Conservation (phyloP, 306 rosid genomes). For the Lablab purpureus region DNA sequence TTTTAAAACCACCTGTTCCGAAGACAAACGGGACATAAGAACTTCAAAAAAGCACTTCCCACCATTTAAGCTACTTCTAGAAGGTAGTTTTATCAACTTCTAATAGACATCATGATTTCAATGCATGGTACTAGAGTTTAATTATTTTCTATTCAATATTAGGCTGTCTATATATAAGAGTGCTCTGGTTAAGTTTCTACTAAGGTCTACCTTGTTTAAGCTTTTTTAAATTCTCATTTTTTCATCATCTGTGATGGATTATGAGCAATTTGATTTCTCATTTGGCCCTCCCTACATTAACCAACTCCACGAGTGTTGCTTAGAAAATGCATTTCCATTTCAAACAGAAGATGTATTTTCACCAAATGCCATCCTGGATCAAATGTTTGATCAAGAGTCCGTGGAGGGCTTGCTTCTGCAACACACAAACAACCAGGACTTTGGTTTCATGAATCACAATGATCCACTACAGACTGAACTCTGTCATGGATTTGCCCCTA, state of each 20-base stretch:
- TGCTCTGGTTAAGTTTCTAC: background rate
- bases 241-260: constrained; percentile 46
- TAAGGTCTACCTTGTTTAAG: constrained; percentile 14
- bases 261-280: constrained; percentile 46
- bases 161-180: constrained; percentile 31
- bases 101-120: background rate
- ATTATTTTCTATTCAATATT: constrained; percentile 16
- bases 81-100: constrained; percentile 15
- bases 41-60: too few species aligned
- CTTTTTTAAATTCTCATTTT: background rate
- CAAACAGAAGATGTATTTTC: constrained; percentile 42
- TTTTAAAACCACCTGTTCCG: too few species aligned
- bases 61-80: too few species aligned
- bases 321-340: constrained; percentile 43
- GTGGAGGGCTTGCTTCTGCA: constrained; percentile 49
- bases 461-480: constrained; percentile 24
- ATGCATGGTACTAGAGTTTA: background rate
- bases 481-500: constrained; percentile 1
- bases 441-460: constrained; percentile 30
- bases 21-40: too few species aligned
- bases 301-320: constrained; percentile 46
- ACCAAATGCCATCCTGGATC: constrained; percentile 37
- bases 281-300: constrained; percentile 42
- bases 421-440: constrained; percentile 36
- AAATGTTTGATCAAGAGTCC: constrained; percentile 46